Evolutionary conservation across 2,329 filamentous ascomycete species (phyloP).

Genomic region (Hirsutella thompsonii): DNA sequence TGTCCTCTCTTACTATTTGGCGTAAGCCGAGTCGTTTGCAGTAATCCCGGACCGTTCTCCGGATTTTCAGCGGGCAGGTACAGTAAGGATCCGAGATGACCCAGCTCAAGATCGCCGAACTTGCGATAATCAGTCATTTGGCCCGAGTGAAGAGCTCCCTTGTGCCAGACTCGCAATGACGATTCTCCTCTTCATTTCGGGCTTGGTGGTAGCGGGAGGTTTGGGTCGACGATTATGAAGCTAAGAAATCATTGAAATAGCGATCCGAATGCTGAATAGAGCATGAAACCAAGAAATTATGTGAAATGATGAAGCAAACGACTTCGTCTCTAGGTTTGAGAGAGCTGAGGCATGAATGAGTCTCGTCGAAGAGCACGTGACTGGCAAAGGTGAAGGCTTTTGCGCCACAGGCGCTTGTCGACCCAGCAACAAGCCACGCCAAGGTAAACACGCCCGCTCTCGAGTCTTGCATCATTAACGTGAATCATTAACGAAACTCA

Average conservation of each 20-base stretch:
- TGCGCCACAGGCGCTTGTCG: constrained; percentile 5
- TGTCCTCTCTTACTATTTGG: constrained; percentile 9
- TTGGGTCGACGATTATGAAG: neutral
- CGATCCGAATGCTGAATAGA: too few species aligned
- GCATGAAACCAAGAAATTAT: too few species aligned
- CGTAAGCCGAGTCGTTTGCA: constrained; percentile 18
- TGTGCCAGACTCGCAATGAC: constrained; percentile 11
- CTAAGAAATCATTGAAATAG: neutral
- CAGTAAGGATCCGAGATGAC: constrained; percentile 19
- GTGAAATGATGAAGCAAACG: too few species aligned
- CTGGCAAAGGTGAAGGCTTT: neutral
- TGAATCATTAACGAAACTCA: neutral
- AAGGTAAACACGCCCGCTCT: constrained; percentile 4
- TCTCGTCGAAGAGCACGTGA: constrained; percentile 9
- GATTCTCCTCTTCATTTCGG: constrained; percentile 21
- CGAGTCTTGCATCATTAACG: neutral
- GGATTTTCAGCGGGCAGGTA: constrained; percentile 15
- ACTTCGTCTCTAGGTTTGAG: too few species aligned
- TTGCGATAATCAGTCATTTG: constrained; percentile 24
- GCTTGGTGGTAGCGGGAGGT: neutral
- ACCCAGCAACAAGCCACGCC: constrained; percentile 9
- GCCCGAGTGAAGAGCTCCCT: constrained; percentile 17
- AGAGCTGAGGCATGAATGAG: neutral
- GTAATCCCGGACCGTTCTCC: constrained; percentile 11
- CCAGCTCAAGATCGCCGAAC: constrained; percentile 18